A percentile compares a stretch with the other conserved stretches of the same genome.
phyloP scores from a whole-genome alignment of 1,139 yeast species.

The Spathaspora sp. region DNA sequence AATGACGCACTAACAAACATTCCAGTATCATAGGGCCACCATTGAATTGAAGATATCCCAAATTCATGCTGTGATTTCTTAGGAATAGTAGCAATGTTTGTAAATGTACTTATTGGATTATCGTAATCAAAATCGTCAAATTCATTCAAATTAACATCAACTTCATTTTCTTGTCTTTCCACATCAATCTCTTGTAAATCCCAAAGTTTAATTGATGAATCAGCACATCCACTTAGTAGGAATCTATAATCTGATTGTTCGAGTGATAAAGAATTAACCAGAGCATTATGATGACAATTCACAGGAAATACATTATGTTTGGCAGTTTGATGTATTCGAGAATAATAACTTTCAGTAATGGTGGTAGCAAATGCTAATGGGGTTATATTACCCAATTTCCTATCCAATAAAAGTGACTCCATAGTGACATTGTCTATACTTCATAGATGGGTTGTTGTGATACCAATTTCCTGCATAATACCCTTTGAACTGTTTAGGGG shows the following conservation, averaged over 20 bases:
- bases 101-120: conserved; percentile 23
- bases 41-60: conserved; percentile 71
- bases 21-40: conserved; percentile 93
- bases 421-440: conserved; percentile 20
- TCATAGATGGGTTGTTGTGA: too few species aligned
- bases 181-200: conserved; percentile 29
- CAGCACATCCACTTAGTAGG: conserved; percentile 74
- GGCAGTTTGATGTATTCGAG: conserved; percentile 21
- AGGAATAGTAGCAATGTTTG: conserved; percentile 45
- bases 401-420: conserved; percentile 41
- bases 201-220: conserved; percentile 70
- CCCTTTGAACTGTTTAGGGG: neutral
- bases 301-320: conserved; percentile 33
- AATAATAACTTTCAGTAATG: conserved; percentile 40
- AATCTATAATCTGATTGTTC: conserved; percentile 52
- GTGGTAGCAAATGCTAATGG: conserved; percentile 39
- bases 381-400: conserved; percentile 27
- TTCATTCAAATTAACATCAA: conserved; percentile 10
- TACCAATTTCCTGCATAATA: neutral
- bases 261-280: conserved; percentile 67
- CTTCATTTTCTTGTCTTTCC: conserved; percentile 16
- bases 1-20: conserved; percentile 81
- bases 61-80: conserved; percentile 60
- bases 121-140: conserved; percentile 27
- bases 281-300: conserved; percentile 42